phyloP scores from a whole-genome alignment of 176 grass and related monocot genomes.

The Pontederia crassipes region DNA sequence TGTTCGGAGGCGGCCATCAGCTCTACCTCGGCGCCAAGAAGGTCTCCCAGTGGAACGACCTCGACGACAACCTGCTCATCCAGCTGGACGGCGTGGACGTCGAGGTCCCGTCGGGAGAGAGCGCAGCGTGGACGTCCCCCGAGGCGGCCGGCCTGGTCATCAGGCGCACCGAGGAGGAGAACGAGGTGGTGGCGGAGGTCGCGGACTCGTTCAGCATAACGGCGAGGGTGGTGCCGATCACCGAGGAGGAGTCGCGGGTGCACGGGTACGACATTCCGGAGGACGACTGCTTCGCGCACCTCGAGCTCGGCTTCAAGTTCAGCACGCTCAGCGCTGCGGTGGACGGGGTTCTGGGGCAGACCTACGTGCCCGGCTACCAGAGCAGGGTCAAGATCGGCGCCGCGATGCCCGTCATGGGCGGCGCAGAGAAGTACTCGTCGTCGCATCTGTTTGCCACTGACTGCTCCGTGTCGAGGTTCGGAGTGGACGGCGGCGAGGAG shows the following conservation, averaged over 20 bases:
- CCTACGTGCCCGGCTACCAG: conserved; percentile 45
- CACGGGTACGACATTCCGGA: conserved; percentile 27
- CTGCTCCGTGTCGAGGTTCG: conserved; percentile 28
- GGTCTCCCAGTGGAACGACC: conserved; percentile 29
- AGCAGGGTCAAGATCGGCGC: conserved; percentile 33
- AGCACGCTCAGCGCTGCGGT: conserved; percentile 33
- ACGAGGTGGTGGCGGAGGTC: conserved; percentile 26
- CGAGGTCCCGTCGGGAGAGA: not conserved
- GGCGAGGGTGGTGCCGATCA: conserved; percentile 38
- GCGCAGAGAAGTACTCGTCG: conserved; percentile 19
- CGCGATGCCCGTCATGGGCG: conserved; percentile 47
- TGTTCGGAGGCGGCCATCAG: conserved; percentile 24
- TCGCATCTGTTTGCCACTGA: conserved; percentile 38
- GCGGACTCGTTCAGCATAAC: conserved; percentile 34
- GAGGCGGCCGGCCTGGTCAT: conserved; percentile 16
- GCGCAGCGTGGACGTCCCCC: conserved; percentile 11
- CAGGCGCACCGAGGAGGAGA: conserved; percentile 27
- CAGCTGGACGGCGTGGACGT: conserved; percentile 20
- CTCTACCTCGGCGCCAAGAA: conserved; percentile 38
- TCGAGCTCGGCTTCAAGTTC: conserved; percentile 51
- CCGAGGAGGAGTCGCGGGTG: conserved; percentile 39
- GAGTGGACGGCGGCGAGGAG: not conserved
- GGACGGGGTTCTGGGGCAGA: conserved; percentile 48
- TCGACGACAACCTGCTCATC: conserved; percentile 33
- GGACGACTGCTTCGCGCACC: conserved; percentile 46